Evolutionary conservation across 2,329 filamentous ascomycete genomes (phyloP).

Genomic region (Sarocladium oryzae): DNA sequence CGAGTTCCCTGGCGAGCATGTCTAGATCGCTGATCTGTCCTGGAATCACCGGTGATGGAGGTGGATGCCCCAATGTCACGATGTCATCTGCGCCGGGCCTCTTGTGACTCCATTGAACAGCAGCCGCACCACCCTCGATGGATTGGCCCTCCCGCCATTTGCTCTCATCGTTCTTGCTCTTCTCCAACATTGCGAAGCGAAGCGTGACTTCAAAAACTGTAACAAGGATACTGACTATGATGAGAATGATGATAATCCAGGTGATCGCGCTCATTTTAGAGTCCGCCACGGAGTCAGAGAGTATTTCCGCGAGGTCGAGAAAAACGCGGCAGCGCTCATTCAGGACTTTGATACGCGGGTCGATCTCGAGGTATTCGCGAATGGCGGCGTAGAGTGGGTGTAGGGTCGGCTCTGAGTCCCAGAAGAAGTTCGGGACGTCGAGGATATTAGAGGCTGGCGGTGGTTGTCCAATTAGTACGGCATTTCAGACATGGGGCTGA

Average conservation of each 20-base stretch:
- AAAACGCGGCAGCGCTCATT: constrained; percentile 97
- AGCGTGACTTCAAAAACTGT: constrained; percentile 85
- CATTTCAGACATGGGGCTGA: constrained; percentile 11
- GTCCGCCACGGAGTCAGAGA: constrained; percentile 87
- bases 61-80: constrained; percentile 9
- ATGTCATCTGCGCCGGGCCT: background rate
- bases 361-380: constrained; percentile 95
- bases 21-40: constrained; percentile 26
- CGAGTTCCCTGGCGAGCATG: constrained; percentile 27
- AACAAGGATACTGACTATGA: constrained; percentile 83
- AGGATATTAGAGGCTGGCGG: constrained; percentile 83
- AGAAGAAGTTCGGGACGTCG: constrained; percentile 95
- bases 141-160: constrained; percentile 11
- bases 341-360: constrained; percentile 88
- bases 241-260: constrained; percentile 96
- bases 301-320: constrained; percentile 88
- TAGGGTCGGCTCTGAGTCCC: constrained; percentile 92
- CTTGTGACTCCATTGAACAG: background rate
- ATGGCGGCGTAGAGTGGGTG: constrained; percentile 92
- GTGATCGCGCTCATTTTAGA: constrained; percentile 95
- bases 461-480: too few relatives aligned
- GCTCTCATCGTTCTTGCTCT: constrained; percentile 18
- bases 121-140: background rate
- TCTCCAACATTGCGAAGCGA: constrained; percentile 66
- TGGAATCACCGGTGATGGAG: constrained; percentile 7